phyloP scores from a whole-genome alignment of 176 grass and related monocot species.

The Ampelocalamus luodianensis region DNA sequence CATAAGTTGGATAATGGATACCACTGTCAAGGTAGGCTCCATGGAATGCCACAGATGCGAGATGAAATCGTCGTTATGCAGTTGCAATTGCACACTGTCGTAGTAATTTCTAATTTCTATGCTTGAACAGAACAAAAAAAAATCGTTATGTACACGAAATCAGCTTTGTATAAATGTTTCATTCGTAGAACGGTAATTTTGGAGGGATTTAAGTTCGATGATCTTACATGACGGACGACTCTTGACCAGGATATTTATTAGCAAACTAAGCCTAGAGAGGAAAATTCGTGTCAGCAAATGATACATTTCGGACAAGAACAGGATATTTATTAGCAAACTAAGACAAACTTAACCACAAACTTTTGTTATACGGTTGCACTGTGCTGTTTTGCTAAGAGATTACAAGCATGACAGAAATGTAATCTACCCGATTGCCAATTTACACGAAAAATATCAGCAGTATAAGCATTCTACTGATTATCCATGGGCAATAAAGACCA shows the following conservation, averaged over 20 bases:
- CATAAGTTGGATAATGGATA: background rate
- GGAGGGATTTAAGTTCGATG: background rate
- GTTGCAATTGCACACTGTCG: background rate
- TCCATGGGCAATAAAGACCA: background rate
- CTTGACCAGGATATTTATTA: too few relatives aligned
- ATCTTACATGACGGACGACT: background rate
- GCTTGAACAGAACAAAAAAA: background rate
- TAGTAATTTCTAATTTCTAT: background rate
- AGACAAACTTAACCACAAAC: background rate
- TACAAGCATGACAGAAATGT: constrained; percentile 24
- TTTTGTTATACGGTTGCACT: background rate
- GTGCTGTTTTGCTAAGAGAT: background rate
- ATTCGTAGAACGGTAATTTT: background rate
- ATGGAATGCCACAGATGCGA: background rate
- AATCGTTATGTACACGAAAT: background rate
- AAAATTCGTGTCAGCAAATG: background rate
- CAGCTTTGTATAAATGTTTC: background rate
- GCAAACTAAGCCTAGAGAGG: background rate
- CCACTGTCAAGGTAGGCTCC: background rate
- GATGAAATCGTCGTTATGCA: background rate
- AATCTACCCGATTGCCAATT: constrained; percentile 31
- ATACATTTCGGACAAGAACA: background rate
- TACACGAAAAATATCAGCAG: constrained; percentile 42
- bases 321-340: background rate
- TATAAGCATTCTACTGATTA: background rate